Percentiles rank a stretch among this genome's conserved stretches.
Evolutionary conservation across 2,329 filamentous ascomycete genomes (phyloP).

Genomic region (Orbilia blumenaviensis): DNA sequence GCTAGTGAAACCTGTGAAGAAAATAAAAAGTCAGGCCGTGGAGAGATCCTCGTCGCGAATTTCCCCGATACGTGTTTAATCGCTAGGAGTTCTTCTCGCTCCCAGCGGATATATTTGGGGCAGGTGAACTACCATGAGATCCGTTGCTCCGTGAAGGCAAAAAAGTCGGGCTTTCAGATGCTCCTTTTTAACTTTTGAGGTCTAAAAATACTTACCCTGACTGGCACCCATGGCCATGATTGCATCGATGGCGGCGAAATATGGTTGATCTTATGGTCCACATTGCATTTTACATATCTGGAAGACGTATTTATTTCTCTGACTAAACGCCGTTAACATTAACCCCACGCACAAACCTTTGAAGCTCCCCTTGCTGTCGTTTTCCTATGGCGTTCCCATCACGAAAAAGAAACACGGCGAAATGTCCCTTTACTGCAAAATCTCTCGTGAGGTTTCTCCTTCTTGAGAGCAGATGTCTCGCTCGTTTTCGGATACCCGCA

Average conservation of each 20-base stretch:
- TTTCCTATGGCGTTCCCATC: conserved; percentile 5
- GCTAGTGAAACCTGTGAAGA: conserved; percentile 15
- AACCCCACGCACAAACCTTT: conserved; percentile 31
- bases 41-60: conserved; percentile 47
- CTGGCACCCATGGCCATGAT: conserved; percentile 6
- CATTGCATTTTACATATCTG: conserved; percentile 34
- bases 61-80: conserved; percentile 25
- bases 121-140: conserved; percentile 13
- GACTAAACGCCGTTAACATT: conserved; percentile 34
- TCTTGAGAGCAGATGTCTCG: conserved; percentile 43
- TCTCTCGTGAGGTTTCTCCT: conserved; percentile 50
- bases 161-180: conserved; percentile 10
- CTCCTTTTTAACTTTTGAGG: background rate
- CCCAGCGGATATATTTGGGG: conserved; percentile 13
- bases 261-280: conserved; percentile 38
- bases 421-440: conserved; percentile 35
- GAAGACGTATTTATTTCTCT: conserved; percentile 26
- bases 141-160: conserved; percentile 30
- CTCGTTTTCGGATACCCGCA: conserved; percentile 39
- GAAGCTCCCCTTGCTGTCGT: background rate
- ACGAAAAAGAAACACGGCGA: conserved; percentile 18
- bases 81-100: background rate
- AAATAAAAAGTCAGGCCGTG: conserved; percentile 12
- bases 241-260: conserved; percentile 16
- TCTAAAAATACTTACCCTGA: conserved; percentile 41